These are phyloP conservation scores for Verruconis gallopava DNA, from an alignment of 2,329 filamentous ascomycete genomes.

Conservation along the genomic window DNA sequence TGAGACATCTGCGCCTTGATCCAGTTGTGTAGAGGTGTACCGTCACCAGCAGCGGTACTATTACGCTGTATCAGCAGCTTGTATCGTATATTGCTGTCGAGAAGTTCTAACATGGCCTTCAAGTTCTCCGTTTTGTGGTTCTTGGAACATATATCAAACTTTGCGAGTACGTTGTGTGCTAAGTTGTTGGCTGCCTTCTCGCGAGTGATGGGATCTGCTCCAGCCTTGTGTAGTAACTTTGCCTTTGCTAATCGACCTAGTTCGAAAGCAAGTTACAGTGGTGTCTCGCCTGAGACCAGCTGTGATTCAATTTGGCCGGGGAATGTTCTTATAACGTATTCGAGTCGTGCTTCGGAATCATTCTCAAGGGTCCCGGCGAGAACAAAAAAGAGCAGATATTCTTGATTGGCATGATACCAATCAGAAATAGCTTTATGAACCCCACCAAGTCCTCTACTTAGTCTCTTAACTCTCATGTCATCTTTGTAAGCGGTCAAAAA, in stretches of 20 bases:
- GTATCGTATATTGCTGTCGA: conserved; percentile 44
- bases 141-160: neutral
- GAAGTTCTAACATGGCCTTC: conserved; percentile 39
- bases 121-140: conserved; percentile 12
- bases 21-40: conserved; percentile 40
- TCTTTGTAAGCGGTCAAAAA: conserved; percentile 51
- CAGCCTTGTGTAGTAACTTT: conserved; percentile 50
- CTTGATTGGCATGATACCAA: conserved; percentile 40
- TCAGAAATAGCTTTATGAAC: conserved; percentile 49
- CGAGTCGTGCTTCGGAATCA: conserved; percentile 42
- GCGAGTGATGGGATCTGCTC: conserved; percentile 55
- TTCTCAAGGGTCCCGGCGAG: conserved; percentile 21
- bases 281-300: conserved; percentile 44
- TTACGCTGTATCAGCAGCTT: conserved; percentile 46
- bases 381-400: conserved; percentile 50
- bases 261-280: conserved; percentile 53
- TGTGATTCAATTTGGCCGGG: conserved; percentile 53
- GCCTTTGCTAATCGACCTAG: conserved; percentile 41
- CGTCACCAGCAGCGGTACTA: neutral
- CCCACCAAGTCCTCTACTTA: conserved; percentile 47
- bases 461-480: conserved; percentile 48
- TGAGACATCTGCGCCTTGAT: neutral
- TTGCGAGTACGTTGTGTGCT: conserved; percentile 22
- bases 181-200: conserved; percentile 53
- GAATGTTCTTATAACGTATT: conserved; percentile 50